phyloP scores from a whole-genome alignment of 441 rosid genomes.

The Cnidoscolus chayamansa region DNA sequence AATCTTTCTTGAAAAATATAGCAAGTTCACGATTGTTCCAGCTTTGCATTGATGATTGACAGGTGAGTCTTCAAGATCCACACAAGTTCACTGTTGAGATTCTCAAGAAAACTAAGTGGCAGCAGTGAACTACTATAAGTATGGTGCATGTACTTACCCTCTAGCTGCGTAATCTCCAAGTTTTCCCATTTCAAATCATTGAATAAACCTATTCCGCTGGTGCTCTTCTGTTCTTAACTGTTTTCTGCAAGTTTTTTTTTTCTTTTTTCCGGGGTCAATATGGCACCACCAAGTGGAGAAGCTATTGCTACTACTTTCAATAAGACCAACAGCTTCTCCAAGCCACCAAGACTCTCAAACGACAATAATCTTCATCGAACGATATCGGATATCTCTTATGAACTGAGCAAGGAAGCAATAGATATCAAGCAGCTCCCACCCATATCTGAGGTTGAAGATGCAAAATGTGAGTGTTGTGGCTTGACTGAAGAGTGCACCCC shows the following conservation, averaged over 20 bases:
- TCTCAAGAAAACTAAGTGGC: not conserved
- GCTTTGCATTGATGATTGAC: conserved; percentile 31
- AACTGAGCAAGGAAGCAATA: conserved; percentile 43
- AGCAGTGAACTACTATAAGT: conserved; percentile 32
- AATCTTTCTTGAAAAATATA: conserved; percentile 33
- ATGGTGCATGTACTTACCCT: not conserved
- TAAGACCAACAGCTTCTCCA: conserved; percentile 38
- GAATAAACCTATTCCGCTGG: not conserved
- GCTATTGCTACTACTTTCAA: conserved; percentile 30
- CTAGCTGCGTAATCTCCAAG: not conserved
- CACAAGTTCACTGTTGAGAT: conserved; percentile 19
- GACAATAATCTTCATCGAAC: conserved; percentile 57
- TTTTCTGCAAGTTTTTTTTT: too few relatives aligned
- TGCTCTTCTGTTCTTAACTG: not conserved
- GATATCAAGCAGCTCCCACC: conserved; percentile 36
- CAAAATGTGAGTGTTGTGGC: conserved; percentile 90
- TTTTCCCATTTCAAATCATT: too few relatives aligned
- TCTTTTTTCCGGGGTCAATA: conserved; percentile 11
- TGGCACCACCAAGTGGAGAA: conserved; percentile 87
- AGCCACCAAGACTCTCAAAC: conserved; percentile 54
- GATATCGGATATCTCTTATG: conserved; percentile 57
- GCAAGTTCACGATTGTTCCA: conserved; percentile 37
- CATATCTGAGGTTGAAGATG: conserved; percentile 75
- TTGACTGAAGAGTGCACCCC: conserved; percentile 89
- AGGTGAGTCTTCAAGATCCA: conserved; percentile 38